Evolutionary conservation across 1,284 basidiomycete species (phyloP).

Genomic region (Trichosporon coremiiforme): DNA sequence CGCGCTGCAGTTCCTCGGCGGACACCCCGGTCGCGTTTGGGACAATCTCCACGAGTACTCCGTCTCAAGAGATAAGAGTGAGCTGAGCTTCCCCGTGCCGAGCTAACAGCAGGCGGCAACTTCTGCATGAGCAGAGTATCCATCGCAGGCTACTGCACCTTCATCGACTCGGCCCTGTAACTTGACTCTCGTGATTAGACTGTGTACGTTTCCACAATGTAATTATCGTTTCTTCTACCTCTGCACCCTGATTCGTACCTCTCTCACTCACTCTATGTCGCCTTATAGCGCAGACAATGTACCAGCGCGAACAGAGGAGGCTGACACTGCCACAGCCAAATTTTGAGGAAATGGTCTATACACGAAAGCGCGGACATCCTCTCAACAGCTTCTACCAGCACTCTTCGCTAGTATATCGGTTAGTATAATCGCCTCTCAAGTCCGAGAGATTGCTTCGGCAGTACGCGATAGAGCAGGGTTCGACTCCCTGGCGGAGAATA

Average conservation of each 20-base stretch:
- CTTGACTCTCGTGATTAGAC: not conserved
- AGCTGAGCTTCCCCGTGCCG: not conserved
- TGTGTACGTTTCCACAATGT: conserved; percentile 33
- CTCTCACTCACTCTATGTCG: too few relatives aligned
- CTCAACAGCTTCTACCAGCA: not conserved
- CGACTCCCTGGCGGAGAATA: conserved; percentile 14
- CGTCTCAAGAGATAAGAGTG: conserved; percentile 1
- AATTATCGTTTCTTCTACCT: conserved; percentile 32
- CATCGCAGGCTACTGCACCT: not conserved
- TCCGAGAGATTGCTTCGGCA: conserved; percentile 5
- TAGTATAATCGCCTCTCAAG: conserved; percentile 16
- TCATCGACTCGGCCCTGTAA: conserved; percentile 9
- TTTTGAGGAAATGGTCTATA: not conserved
- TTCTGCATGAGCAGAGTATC: conserved; percentile 13
- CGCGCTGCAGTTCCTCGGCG: conserved; percentile 6
- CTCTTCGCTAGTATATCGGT: conserved; percentile 16
- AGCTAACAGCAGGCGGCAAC: conserved; percentile 9
- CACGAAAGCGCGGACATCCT: not conserved
- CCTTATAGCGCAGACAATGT: too few relatives aligned
- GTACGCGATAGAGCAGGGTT: conserved; percentile 14
- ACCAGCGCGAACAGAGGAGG: too few relatives aligned
- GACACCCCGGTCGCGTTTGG: conserved; percentile 6
- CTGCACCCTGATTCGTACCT: too few relatives aligned
- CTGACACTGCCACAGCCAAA: too few relatives aligned
- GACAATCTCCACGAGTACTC: conserved; percentile 9